Evolutionary conservation across 2,329 filamentous ascomycete genomes (phyloP).

Genomic region (Tolypocladium sp.): DNA sequence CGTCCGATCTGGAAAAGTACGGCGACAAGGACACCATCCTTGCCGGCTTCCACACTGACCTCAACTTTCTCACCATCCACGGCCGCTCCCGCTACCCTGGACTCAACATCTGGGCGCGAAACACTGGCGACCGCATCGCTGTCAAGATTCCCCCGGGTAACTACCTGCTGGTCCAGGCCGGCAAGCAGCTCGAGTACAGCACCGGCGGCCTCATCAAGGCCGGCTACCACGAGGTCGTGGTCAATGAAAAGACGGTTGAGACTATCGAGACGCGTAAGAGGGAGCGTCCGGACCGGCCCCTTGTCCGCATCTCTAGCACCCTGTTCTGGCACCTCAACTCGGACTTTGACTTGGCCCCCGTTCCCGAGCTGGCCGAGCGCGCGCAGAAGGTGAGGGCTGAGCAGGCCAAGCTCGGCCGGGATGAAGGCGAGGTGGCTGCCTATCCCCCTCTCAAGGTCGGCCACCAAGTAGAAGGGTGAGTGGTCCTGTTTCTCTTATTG

Average conservation of each 20-base stretch:
- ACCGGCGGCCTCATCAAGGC: constrained; percentile 53
- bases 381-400: constrained; percentile 34
- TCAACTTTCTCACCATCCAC: constrained; percentile 58
- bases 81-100: constrained; percentile 53
- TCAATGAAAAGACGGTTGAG: constrained; percentile 42
- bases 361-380: constrained; percentile 35
- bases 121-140: constrained; percentile 49
- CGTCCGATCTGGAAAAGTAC: constrained; percentile 47
- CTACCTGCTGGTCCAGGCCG: constrained; percentile 51
- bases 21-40: constrained; percentile 47
- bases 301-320: constrained; percentile 49
- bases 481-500: constrained; percentile 4
- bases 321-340: constrained; percentile 53
- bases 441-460: constrained; percentile 50
- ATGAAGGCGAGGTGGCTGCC: constrained; percentile 40
- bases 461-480: constrained; percentile 47
- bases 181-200: constrained; percentile 54
- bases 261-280: constrained; percentile 33
- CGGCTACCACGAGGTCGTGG: constrained; percentile 53
- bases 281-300: constrained; percentile 37
- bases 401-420: constrained; percentile 38
- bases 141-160: constrained; percentile 50
- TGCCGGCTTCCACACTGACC: constrained; percentile 54
- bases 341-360: constrained; percentile 44
- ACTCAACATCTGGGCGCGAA: constrained; percentile 54